These are phyloP conservation scores for Grosmannia clavigera DNA, from an alignment of 2,329 filamentous ascomycete genomes.

Conservation along the genomic window DNA sequence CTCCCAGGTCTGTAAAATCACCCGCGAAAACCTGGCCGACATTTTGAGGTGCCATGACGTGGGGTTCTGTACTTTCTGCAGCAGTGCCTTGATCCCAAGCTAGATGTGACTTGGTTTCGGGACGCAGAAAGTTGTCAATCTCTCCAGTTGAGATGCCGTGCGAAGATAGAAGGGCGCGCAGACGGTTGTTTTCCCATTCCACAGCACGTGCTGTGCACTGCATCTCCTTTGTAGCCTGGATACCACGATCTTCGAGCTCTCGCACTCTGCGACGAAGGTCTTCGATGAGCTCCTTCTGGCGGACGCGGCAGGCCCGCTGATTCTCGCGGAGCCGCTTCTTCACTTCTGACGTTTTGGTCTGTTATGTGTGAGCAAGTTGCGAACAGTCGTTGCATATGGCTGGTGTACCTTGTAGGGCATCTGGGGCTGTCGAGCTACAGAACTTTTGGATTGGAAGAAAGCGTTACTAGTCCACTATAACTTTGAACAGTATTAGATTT, in stretches of 20 bases:
- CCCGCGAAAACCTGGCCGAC: no score
- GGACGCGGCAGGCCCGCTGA: slow-evolving; percentile 39
- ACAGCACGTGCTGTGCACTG: slow-evolving; percentile 39
- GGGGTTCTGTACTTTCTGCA: no score
- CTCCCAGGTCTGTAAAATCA: no score
- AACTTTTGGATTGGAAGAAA: no score
- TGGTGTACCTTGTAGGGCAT: neutral
- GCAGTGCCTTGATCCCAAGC: neutral
- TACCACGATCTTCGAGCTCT: slow-evolving; percentile 34
- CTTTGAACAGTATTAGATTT: no score
- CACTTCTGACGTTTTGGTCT: slow-evolving; percentile 1
- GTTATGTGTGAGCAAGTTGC: neutral
- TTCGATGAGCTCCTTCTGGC: slow-evolving; percentile 36
- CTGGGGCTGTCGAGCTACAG: no score
- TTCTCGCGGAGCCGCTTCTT: slow-evolving; percentile 27
- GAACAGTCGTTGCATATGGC: no score
- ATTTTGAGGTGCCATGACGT: no score
- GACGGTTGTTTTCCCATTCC: slow-evolving; percentile 32
- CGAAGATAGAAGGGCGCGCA: slow-evolving; percentile 21
- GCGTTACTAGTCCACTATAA: no score
- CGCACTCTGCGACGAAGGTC: slow-evolving; percentile 32
- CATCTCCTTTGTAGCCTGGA: slow-evolving; percentile 39
- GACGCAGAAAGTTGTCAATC: neutral
- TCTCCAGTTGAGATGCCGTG: slow-evolving; percentile 4
- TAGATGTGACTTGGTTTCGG: neutral